Percentiles rank a stretch among this genome's conserved stretches.
These are phyloP conservation scores for Aspergillus sp. DNA, from an alignment of 2,329 filamentous ascomycete genomes.

Conservation along the genomic window DNA sequence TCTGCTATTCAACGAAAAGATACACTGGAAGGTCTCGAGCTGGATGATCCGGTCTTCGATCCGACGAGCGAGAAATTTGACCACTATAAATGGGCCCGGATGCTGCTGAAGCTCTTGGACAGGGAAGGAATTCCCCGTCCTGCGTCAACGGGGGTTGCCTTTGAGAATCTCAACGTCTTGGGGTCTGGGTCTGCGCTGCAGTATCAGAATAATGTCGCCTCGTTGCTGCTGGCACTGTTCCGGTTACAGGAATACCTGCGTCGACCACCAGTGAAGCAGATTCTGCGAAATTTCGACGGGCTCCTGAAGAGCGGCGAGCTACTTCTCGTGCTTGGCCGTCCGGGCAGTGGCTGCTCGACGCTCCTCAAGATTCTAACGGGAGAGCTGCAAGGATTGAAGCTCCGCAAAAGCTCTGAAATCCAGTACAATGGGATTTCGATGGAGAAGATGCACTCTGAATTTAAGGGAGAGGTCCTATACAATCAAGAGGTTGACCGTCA, in stretches of 20 bases:
- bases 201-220: constrained; percentile 59
- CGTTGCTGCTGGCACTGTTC: constrained; percentile 51
- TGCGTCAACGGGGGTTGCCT: constrained; percentile 53
- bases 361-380: constrained; percentile 77
- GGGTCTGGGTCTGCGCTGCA: constrained; percentile 61
- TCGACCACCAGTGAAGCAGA: constrained; percentile 46
- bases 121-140: constrained; percentile 46
- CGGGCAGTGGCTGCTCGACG: constrained; percentile 58
- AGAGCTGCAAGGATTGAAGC: constrained; percentile 68
- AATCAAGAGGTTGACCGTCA: constrained; percentile 41
- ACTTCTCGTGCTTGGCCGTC: constrained; percentile 34
- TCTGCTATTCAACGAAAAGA: constrained; percentile 21
- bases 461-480: constrained; percentile 33
- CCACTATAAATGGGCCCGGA: constrained; percentile 45
- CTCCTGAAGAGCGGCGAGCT: constrained; percentile 44
- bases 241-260: constrained; percentile 50
- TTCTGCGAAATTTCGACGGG: constrained; percentile 48
- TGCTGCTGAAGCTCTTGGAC: constrained; percentile 44
- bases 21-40: constrained; percentile 31
- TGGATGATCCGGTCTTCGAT: constrained; percentile 45
- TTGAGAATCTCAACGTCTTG: constrained; percentile 57
- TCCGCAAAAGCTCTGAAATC: constrained; percentile 62
- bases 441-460: constrained; percentile 62
- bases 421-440: constrained; percentile 65
- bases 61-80: constrained; percentile 46